Base-by-base conservation (phyloP, 192 early-diverging fungal genomes). In the Funneliformis geosporum region DNA sequence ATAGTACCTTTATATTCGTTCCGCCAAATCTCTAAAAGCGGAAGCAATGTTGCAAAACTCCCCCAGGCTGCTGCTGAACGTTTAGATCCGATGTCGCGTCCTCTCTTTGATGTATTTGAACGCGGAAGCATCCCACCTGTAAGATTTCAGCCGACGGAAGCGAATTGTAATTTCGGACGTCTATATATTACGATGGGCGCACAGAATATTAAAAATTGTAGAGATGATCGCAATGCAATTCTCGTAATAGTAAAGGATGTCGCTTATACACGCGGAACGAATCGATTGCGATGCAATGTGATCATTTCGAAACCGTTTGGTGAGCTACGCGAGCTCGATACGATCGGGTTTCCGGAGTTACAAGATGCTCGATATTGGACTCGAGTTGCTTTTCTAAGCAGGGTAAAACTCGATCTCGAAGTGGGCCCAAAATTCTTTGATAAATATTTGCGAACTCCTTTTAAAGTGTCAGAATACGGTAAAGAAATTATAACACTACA, bases 231-330 rank as follows among this genome's bases (percentile, higher is more conserved):
- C 23, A 43, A 78, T 21, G 40, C 76, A 47, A 40, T 78, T 43
- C 44, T 78, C 8, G 16, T 78, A 21, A 67, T 78, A 7, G n/a
- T 78, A 9, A 62, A 60, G 14, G 28, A 60, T 33, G 38, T 78
- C 0, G 8, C 12, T 10, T 78, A 28, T 42, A 40, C 46, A 18
- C 46, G 43, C 21, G 16, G 8, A 27, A 39, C 27, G 12, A 27
- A 68, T 14, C 16, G 23, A 28, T 50, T 86, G 40, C 69, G 61
- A 16, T 81, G 76, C 40, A 79, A 76, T 27, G 81, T 73, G 11
- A 27, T 86, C n/a, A 84, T 86, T 25, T 81, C 81, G 0, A 86
- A 86, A 40, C 85, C 85, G 3, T 82, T 86, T 80, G 85, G 85
- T 7, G 80, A 83, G 18, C 23, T 80, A 65, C 77, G 82, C 33